Evolutionary conservation across 371 early-diverging fungal species (phyloP).

Genomic region (Mucor saturninus): DNA sequence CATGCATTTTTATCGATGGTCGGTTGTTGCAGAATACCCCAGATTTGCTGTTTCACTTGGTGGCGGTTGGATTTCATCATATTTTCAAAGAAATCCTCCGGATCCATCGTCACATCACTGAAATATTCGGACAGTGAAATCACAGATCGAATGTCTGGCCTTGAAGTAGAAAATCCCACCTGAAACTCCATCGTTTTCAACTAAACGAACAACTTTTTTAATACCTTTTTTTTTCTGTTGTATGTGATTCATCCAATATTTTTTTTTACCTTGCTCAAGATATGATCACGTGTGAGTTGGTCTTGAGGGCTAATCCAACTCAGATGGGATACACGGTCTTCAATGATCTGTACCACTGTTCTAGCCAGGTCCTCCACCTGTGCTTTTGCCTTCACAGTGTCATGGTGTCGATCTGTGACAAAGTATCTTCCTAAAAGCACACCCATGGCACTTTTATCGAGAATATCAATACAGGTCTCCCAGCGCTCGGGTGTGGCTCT

Average conservation of each 20-base stretch:
- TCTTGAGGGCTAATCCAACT: conserved; percentile 13
- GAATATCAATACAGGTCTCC: conserved; percentile 55
- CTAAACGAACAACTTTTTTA: background rate
- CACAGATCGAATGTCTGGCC: conserved; percentile 46
- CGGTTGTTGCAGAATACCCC: conserved; percentile 16
- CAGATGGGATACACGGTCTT: conserved; percentile 36
- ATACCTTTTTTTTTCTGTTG: background rate
- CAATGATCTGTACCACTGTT: conserved; percentile 32
- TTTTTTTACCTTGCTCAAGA: background rate
- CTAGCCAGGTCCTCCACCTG: conserved; percentile 36
- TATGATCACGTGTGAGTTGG: background rate
- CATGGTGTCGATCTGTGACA: conserved; percentile 32
- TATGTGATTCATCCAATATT: background rate
- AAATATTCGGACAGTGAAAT: conserved; percentile 54
- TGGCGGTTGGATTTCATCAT: conserved; percentile 37
- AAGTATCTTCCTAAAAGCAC: conserved; percentile 61
- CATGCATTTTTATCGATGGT: conserved; percentile 50
- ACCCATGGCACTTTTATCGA: conserved; percentile 50
- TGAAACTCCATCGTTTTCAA: conserved; percentile 28
- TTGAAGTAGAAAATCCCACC: conserved; percentile 51
- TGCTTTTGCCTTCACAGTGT: conserved; percentile 15
- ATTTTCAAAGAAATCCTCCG: conserved; percentile 54
- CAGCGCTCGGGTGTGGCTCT: conserved; percentile 51
- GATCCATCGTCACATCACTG: conserved; percentile 34
- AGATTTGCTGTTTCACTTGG: conserved; percentile 22